phyloP scores from a whole-genome alignment of 2,329 filamentous ascomycete species.

The Talaromyces sp. region DNA sequence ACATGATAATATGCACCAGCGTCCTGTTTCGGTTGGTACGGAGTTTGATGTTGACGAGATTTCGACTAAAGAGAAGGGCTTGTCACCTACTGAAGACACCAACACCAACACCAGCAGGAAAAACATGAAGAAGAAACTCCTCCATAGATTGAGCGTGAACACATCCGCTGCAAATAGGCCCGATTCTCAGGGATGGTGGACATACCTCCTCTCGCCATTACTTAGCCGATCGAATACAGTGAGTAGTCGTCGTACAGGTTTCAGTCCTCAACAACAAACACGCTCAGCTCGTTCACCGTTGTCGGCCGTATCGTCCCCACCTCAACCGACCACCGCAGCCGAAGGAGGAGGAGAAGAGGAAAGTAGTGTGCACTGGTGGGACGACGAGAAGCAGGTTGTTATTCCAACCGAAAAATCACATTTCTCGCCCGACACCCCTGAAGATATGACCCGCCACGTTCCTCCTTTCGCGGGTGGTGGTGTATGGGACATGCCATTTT shows the following conservation, averaged over 20 bases:
- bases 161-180: constrained; percentile 32
- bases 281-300: constrained; percentile 14
- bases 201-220: constrained; percentile 42
- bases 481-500: background rate
- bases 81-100: constrained; percentile 19
- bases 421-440: constrained; percentile 33
- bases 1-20: constrained; percentile 20
- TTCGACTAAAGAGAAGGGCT: constrained; percentile 12
- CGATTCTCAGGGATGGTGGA: constrained; percentile 49
- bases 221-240: constrained; percentile 35
- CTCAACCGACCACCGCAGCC: background rate
- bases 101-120: constrained; percentile 23
- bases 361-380: constrained; percentile 25
- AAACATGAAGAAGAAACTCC: constrained; percentile 25
- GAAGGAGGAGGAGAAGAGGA: background rate
- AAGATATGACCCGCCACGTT: constrained; percentile 2
- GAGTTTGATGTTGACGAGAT: constrained; percentile 33
- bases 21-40: constrained; percentile 32
- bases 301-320: constrained; percentile 12
- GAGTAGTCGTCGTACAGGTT: constrained; percentile 24
- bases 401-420: constrained; percentile 18
- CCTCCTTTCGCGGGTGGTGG: background rate
- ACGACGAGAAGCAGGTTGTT: constrained; percentile 16
- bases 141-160: constrained; percentile 32
- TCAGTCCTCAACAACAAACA: constrained; percentile 19